Percentiles rank a stretch among this genome's conserved stretches.
phyloP scores from a whole-genome alignment of 2,329 filamentous ascomycete species.

The Fusarium annulatum region DNA sequence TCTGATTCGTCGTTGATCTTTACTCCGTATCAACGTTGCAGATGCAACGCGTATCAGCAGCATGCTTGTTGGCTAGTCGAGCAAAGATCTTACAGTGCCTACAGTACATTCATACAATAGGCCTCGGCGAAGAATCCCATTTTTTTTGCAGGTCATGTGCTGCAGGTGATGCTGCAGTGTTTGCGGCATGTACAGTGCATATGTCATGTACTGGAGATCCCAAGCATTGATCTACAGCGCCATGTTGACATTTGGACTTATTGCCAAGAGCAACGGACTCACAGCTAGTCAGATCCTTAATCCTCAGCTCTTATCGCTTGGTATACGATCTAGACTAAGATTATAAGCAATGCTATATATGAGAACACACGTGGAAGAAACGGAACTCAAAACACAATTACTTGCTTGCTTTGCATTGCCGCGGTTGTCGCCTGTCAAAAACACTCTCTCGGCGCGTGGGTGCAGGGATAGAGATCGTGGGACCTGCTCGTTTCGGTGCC shows the following conservation, averaged over 20 bases:
- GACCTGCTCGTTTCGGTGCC: constrained; percentile 26
- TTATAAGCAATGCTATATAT: background rate
- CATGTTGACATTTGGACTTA: constrained; percentile 9
- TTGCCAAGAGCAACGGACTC: constrained; percentile 26
- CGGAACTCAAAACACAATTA: background rate
- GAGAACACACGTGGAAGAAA: background rate
- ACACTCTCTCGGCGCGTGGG: constrained; percentile 23
- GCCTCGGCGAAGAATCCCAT: background rate
- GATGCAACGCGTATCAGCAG: background rate
- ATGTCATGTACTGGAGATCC: constrained; percentile 22
- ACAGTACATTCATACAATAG: background rate
- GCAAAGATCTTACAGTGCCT: background rate
- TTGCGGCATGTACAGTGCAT: background rate
- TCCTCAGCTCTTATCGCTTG: background rate
- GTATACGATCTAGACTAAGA: background rate
- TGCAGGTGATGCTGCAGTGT: constrained; percentile 24
- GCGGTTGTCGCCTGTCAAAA: constrained; percentile 22
- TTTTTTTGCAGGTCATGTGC: constrained; percentile 10
- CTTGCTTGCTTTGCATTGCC: constrained; percentile 1
- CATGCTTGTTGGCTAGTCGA: constrained; percentile 5
- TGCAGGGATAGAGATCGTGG: constrained; percentile 36
- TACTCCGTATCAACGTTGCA: background rate
- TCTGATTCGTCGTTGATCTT: constrained; percentile 6
- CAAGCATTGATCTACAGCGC: constrained; percentile 26
- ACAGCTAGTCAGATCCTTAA: background rate